phyloP scores from a whole-genome alignment of 2,329 filamentous ascomycete species.

The Phialocephala sp. region DNA sequence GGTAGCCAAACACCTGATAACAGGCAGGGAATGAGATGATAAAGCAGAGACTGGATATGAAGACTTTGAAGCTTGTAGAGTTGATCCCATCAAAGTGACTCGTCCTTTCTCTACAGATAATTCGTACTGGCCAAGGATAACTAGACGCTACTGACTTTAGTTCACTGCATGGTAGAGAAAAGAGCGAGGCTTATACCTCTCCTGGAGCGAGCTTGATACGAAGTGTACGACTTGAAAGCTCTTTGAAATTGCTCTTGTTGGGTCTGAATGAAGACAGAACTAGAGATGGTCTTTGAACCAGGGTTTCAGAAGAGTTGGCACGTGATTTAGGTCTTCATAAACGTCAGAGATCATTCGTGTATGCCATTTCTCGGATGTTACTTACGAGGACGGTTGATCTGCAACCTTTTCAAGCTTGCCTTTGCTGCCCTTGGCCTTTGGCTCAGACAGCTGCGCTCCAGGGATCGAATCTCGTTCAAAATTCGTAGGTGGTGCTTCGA shows the following conservation, averaged over 20 bases:
- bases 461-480: neutral
- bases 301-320: conserved; percentile 31
- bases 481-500: neutral
- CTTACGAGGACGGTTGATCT: conserved; percentile 26
- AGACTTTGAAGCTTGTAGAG: conserved; percentile 54
- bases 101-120: conserved; percentile 66
- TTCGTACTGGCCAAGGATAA: conserved; percentile 72
- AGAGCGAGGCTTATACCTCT: conserved; percentile 49
- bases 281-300: conserved; percentile 43
- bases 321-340: conserved; percentile 35
- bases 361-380: neutral
- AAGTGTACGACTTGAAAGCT: conserved; percentile 47
- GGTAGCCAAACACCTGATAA: conserved; percentile 57
- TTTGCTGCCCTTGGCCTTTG: neutral
- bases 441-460: neutral
- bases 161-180: neutral
- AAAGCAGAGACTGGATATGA: conserved; percentile 68
- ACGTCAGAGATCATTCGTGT: conserved; percentile 42
- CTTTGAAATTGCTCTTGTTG: conserved; percentile 50
- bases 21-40: conserved; percentile 71
- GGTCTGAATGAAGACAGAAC: conserved; percentile 53
- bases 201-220: conserved; percentile 53
- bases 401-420: conserved; percentile 16
- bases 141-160: conserved; percentile 56
- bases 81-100: conserved; percentile 69